Evolutionary conservation across 1,284 basidiomycete genomes (phyloP).

Genomic region (Coniferiporia weirii): DNA sequence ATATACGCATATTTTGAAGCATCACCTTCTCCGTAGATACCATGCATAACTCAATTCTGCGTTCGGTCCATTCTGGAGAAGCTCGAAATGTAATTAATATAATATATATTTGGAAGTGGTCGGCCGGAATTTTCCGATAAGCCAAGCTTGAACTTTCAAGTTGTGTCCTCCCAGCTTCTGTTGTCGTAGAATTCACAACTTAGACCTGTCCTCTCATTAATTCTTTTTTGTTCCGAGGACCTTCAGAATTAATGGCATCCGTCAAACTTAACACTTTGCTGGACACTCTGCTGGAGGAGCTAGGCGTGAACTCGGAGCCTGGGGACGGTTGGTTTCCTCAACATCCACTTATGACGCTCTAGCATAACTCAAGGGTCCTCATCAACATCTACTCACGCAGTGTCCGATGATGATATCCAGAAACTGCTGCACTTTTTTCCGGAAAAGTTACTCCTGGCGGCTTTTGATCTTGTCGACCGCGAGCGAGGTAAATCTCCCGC

Average conservation of each 20-base stretch:
- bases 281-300: conserved; percentile 30
- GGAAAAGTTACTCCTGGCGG: conserved; percentile 55
- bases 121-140: background rate
- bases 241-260: background rate
- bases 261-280: conserved; percentile 26
- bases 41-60: background rate
- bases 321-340: conserved; percentile 25
- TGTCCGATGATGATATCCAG: conserved; percentile 48
- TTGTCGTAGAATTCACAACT: background rate
- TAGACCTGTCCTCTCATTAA: background rate
- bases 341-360: background rate
- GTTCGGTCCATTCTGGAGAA: too few relatives aligned
- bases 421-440: conserved; percentile 54
- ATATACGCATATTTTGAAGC: conserved; percentile 25
- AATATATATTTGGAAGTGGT: too few relatives aligned
- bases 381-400: conserved; percentile 27
- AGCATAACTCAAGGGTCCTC: background rate
- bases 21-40: conserved; percentile 19
- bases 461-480: conserved; percentile 67
- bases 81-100: background rate
- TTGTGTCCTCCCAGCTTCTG: background rate
- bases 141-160: background rate
- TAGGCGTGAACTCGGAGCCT: conserved; percentile 20
- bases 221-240: background rate
- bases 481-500: conserved; percentile 43